Conservation (phyloP, 1,139 yeast genomes). For the Candida mesenterica region DNA sequence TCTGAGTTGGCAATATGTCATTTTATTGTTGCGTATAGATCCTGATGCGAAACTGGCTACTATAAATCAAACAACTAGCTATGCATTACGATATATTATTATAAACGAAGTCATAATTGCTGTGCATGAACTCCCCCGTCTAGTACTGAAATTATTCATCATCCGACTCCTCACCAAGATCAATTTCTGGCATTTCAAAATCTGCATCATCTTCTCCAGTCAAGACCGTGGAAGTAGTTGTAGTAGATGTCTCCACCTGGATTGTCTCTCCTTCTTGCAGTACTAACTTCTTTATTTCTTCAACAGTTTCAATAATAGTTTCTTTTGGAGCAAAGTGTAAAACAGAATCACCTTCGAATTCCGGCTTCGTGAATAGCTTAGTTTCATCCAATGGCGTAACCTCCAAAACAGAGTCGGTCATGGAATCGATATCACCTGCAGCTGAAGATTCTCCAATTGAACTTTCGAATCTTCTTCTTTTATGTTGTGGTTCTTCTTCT, state of each 20-base stretch:
- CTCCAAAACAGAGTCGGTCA: slow-evolving; percentile 8
- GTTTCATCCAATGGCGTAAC: slow-evolving; percentile 8
- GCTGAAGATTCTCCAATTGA: slow-evolving; percentile 1
- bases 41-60: no score
- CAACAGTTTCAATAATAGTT: not conserved
- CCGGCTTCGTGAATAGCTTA: not conserved
- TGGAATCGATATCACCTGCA: slow-evolving; percentile 6
- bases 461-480: slow-evolving; percentile 8
- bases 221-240: no score
- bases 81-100: no score
- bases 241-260: not conserved
- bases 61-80: no score
- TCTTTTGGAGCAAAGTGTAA: not conserved
- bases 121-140: not conserved
- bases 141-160: slow-evolving; percentile 11
- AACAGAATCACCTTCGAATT: not conserved
- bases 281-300: no score
- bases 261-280: no score
- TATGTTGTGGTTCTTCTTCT: slow-evolving; percentile 6
- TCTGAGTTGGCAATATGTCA: no score
- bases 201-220: slow-evolving; percentile 35
- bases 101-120: no score
- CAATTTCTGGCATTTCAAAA: slow-evolving; percentile 58
- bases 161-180: slow-evolving; percentile 36
- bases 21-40: no score